Conservation (phyloP, 345 rosid species). For the Laguncularia racemosa region DNA sequence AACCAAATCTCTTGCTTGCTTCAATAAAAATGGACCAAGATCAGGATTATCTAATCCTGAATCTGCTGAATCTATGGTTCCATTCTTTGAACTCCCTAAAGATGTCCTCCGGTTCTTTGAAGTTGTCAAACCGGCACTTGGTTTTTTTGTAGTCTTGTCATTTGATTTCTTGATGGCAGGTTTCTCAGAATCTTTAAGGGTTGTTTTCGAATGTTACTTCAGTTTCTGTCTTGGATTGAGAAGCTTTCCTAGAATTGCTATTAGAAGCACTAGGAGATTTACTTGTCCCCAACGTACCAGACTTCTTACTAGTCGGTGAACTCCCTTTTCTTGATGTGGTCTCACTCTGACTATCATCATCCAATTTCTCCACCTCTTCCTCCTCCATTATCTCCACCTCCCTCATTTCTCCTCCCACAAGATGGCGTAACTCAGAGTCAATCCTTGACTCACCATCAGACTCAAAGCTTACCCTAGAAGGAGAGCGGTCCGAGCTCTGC, state of each 20-base stretch:
- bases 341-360: slow-evolving; percentile 23
- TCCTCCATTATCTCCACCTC: slow-evolving; percentile 47
- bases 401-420: slow-evolving; percentile 56
- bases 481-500: slow-evolving; percentile 84
- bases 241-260: slow-evolving; percentile 24
- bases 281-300: slow-evolving; percentile 32
- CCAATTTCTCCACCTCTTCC: slow-evolving; percentile 43
- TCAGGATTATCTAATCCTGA: slow-evolving; percentile 41
- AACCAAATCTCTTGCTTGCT: slow-evolving; percentile 68
- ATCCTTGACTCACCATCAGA: slow-evolving; percentile 85
- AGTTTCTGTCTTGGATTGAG: slow-evolving; percentile 20
- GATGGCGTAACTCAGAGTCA: slow-evolving; percentile 72
- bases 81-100: slow-evolving; percentile 30
- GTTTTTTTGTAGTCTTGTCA: slow-evolving; percentile 31
- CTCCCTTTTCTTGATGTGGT: slow-evolving; percentile 37
- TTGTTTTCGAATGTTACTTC: slow-evolving; percentile 28
- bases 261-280: slow-evolving; percentile 32
- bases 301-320: slow-evolving; percentile 33
- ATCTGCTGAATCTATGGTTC: slow-evolving; percentile 31
- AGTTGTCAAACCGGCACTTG: slow-evolving; percentile 24
- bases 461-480: slow-evolving; percentile 69
- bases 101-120: slow-evolving; percentile 38
- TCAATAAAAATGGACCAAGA: slow-evolving; percentile 66
- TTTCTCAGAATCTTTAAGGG: slow-evolving; percentile 30
- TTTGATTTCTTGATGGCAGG: slow-evolving; percentile 32